Conservation (phyloP, 2,329 filamentous ascomycete species). For the Graphium sp. region DNA sequence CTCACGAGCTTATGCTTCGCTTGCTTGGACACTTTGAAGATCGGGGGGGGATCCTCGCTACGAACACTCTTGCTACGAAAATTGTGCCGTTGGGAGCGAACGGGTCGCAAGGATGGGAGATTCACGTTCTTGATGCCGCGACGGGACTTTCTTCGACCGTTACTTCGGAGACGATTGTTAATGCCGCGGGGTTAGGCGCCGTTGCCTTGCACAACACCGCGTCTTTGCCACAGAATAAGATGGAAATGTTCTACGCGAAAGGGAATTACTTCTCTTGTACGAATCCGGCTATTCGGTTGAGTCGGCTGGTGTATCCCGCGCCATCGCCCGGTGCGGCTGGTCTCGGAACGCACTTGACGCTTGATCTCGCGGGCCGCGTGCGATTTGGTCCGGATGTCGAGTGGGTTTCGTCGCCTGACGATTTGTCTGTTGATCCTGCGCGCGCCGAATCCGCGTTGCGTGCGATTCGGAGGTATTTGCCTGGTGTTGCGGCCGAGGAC, state of each 20-base stretch:
- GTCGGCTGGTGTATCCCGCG: slow-evolving; percentile 73
- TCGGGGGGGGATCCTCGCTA: slow-evolving; percentile 54
- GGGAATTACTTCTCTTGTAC: slow-evolving; percentile 88
- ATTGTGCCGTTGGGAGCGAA: slow-evolving; percentile 31
- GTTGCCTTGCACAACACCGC: slow-evolving; percentile 71
- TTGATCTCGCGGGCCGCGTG: slow-evolving; percentile 71
- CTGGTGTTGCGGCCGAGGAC: slow-evolving; percentile 46
- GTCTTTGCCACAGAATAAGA: slow-evolving; percentile 36
- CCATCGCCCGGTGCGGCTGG: slow-evolving; percentile 69
- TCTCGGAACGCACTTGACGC: slow-evolving; percentile 81
- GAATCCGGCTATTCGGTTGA: slow-evolving; percentile 42
- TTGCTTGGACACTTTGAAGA: slow-evolving; percentile 66
- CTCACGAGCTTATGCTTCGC: slow-evolving; percentile 67
- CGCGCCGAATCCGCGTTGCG: slow-evolving; percentile 49
- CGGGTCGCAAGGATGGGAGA: slow-evolving; percentile 50
- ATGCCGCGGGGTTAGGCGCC: slow-evolving; percentile 70
- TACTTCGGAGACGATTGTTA: slow-evolving; percentile 63
- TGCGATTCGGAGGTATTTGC: slow-evolving; percentile 68
- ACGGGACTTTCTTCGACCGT: slow-evolving; percentile 37
- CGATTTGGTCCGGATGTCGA: slow-evolving; percentile 92
- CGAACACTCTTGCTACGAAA: slow-evolving; percentile 46
- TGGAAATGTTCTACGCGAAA: slow-evolving; percentile 67
- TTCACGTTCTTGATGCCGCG: slow-evolving; percentile 32
- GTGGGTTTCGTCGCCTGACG: slow-evolving; percentile 59
- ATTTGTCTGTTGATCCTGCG: slow-evolving; percentile 50